These are phyloP conservation scores for Bolboschoenoplectus hybrid DNA, from an alignment of 202 grass and related monocot species.

Conservation along the genomic window DNA sequence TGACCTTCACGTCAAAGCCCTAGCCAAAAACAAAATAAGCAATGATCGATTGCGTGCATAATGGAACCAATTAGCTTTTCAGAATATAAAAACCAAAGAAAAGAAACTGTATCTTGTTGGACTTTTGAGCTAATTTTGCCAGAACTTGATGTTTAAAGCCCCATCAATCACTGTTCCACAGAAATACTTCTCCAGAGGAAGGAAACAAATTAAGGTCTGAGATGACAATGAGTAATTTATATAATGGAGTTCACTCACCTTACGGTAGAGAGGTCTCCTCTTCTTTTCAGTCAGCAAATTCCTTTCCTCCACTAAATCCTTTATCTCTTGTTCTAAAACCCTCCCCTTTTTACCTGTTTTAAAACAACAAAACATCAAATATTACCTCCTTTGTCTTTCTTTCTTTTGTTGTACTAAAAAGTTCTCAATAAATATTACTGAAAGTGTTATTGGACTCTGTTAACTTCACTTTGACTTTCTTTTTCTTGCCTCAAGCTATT, in stretches of 20 bases:
- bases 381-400: neutral
- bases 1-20: conserved; percentile 98
- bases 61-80: conserved; percentile 13
- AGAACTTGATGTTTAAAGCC: neutral
- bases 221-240: neutral
- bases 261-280: conserved; percentile 88
- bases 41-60: conserved; percentile 22
- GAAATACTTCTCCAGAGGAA: neutral
- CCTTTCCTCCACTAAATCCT: conserved; percentile 79
- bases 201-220: neutral
- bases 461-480: conserved; percentile 1
- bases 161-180: conserved; percentile 17
- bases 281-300: conserved; percentile 71
- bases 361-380: neutral
- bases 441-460: neutral
- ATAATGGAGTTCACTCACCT: conserved; percentile 55
- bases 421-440: conserved; percentile 21
- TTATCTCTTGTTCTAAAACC: conserved; percentile 79
- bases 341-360: conserved; percentile 70
- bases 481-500: neutral
- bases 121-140: conserved; percentile 2
- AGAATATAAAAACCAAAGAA: conserved; percentile 30
- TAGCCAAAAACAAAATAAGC: conserved; percentile 30
- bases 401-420: neutral
- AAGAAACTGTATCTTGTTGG: conserved; percentile 5